Percentiles rank a stretch among this genome's conserved stretches.
These are phyloP conservation scores for Dentipellis sp. DNA, from an alignment of 768 basidiomycete species.

Conservation along the genomic window DNA sequence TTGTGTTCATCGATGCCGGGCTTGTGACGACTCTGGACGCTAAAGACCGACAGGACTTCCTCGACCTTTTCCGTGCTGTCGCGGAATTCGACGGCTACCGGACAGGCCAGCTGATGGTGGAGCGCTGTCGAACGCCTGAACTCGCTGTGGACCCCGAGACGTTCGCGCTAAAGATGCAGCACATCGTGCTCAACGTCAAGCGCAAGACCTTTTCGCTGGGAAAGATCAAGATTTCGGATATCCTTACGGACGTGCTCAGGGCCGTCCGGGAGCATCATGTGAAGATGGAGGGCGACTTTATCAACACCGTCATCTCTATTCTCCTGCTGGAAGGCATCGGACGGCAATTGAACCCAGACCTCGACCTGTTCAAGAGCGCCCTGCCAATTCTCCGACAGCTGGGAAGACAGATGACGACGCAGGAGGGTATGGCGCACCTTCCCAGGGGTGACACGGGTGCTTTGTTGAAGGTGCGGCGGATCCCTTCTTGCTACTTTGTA, in stretches of 20 bases:
- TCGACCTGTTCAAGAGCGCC: constrained; percentile 94
- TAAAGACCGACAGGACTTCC: constrained; percentile 83
- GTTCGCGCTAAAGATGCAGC: constrained; percentile 97
- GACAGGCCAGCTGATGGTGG: constrained; percentile 92
- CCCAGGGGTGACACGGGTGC: constrained; percentile 71
- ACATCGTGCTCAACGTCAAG: constrained; percentile 88
- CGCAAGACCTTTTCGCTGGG: constrained; percentile 95
- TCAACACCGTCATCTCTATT: constrained; percentile 95
- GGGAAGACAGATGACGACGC: constrained; percentile 83
- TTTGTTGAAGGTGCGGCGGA: constrained; percentile 68
- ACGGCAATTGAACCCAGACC: constrained; percentile 78
- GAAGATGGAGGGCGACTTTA: constrained; percentile 97
- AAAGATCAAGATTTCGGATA: constrained; percentile 93
- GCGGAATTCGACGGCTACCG: constrained; percentile 97
- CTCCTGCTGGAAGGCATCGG: constrained; percentile 94
- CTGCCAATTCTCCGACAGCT: constrained; percentile 89
- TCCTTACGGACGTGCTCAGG: constrained; percentile 80
- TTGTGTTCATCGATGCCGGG: constrained; percentile 95
- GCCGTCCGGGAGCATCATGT: constrained; percentile 89
- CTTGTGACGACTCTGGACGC: constrained; percentile 82
- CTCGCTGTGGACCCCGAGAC: constrained; percentile 87
- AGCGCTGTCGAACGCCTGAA: constrained; percentile 86
- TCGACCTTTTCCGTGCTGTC: constrained; percentile 92
- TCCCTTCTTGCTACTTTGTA: not conserved
- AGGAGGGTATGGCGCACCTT: constrained; percentile 51